Base-by-base conservation (phyloP, 306 rosid species). In the Lathyrus sativus region DNA sequence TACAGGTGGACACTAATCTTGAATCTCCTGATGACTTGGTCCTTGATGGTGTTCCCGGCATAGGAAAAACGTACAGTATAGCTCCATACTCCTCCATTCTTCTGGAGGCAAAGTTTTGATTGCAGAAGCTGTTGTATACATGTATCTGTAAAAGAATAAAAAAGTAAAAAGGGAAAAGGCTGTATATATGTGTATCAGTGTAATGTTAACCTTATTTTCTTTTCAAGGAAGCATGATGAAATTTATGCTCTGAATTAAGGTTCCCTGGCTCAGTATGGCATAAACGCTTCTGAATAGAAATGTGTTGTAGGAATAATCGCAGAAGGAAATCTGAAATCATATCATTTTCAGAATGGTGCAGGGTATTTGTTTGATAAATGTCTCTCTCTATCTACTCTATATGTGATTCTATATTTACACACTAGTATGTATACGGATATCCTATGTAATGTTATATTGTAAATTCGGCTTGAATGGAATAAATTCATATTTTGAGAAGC, bases 41-140 rank as follows among this genome's bases (percentile, higher is more conserved):
- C 71, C 69, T 43, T 5, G 87, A 82, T 17, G 99, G 96, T 55
- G 80, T 85, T 62, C 81, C 89, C 3, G 79, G 76, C 71, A 19
- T 65, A 37, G 81, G 74, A 65, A 75, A 77, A 11, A 80, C 85
- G 49, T 90, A 93, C 49, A 80, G 83, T 45, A 29, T 88, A 33
- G 97, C 97, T 64, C 97, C 99, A 35, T 79, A 50, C 80, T 86
- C 97, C 42, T 88, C 97, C 39, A 78, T 93, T 81, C 95, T 93
- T 73, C 91, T 93, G 29, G 87, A 90, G 81, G 96, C 95, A 0
- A 93, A 84, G 79, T 72, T 46, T 62, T 88, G 71, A 86, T 65
- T 46, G 73, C 76, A 11, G 79, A 57, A 33, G 73, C 74, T 73
- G 42, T 60, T 56, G 59, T 15, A 10, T 43, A 73, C 48, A 58